Conservation (phyloP, 73 alveolate genomes). For the Paramecium primaurelia region DNA sequence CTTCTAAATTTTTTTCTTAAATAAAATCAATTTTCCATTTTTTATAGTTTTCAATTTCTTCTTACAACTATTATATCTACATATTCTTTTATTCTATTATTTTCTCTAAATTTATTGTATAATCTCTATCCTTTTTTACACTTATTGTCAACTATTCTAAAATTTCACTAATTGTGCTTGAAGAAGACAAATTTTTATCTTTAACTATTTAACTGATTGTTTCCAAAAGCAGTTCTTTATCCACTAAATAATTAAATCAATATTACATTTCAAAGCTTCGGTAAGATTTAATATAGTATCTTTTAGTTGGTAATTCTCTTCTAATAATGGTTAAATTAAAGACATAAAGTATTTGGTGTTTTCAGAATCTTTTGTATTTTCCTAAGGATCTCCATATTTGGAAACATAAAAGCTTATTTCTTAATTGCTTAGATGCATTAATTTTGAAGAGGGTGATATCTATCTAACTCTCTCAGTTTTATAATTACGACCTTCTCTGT, state of each 20-base stretch:
- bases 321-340: not conserved
- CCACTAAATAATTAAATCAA: not conserved
- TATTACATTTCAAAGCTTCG: slow-evolving; percentile 16
- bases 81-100: not conserved
- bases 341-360: not conserved
- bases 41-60: not conserved
- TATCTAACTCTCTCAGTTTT: not conserved
- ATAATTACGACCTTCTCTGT: not conserved
- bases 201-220: not conserved
- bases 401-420: not conserved
- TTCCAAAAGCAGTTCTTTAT: not conserved
- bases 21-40: not conserved
- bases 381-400: not conserved
- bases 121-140: not conserved
- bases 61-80: not conserved
- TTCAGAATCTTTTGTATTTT: not conserved
- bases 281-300: slow-evolving; percentile 22
- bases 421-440: not conserved
- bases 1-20: not conserved
- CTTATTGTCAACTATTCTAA: not conserved
- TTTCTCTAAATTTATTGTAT: not conserved
- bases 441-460: slow-evolving; percentile 17
- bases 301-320: slow-evolving; percentile 34
- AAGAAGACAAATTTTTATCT: not conserved
- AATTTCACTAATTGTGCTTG: not conserved